Base-by-base conservation (phyloP, 768 basidiomycete genomes). In the Erythrobasidium yunnanense region DNA sequence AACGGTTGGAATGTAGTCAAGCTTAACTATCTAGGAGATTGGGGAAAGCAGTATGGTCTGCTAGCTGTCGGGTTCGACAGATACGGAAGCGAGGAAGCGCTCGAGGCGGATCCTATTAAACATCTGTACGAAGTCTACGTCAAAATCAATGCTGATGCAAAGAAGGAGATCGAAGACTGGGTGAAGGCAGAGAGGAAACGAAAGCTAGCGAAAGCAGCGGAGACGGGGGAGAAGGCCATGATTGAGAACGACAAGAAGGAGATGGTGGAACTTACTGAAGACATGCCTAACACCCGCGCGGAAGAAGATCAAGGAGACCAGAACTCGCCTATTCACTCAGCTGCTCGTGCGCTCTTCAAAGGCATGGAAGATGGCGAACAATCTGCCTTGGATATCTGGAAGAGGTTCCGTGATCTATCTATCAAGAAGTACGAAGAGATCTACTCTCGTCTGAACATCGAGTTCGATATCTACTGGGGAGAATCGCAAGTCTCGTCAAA, bases 21-120 rank as follows among this genome's bases (percentile, higher is more conserved):
- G 1, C 79, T 96, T 77, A 99, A 99, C 75, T 99, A 99, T 75
- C 82, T 96, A 17, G 93, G 93, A 1, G 93, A 96, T 74, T 97
- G 92, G 93, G 93, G 93, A 23, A 96, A 91, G 45, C 93, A 96
- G 82, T 91, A 90, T 38, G 30, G 65, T 38, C 23, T 56, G 18
- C 87, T 96, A 60, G 87, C 90, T 0, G 82, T 86, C 53, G 93
- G 93, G 0, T 96, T 87, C 72, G 86, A 92, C 74, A 87, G 87
- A 74, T 93, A 93, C 71, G 95, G 93, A 7, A 85, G 55, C 2
- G 82, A 87, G 69, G 87, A 87, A 71, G 84, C 84, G 70, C 83
- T 99, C 8, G 81, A 87, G 74, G 81, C 82, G 70, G 87, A 99
- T 74, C 84, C 93, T 1, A 95, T 99, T 78, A 90, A 90, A 73